Evolutionary conservation across 1,284 basidiomycete genomes (phyloP), one percentile per base, ranked within the genome.

Genomic region (Moesziomyces sp.): DNA sequence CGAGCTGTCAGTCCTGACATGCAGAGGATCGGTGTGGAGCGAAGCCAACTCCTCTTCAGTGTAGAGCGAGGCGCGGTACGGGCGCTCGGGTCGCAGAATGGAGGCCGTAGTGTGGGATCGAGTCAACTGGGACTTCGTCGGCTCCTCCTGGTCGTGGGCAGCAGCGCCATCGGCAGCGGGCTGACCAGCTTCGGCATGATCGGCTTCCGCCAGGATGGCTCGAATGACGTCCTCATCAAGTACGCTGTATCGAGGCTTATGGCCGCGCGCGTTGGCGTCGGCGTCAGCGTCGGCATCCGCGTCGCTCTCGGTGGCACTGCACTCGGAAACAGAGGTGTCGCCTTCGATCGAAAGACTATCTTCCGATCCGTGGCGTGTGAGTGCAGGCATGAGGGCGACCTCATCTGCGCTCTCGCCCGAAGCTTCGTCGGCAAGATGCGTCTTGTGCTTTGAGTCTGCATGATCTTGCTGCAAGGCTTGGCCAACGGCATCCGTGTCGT

Each of bases 21-120:
- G 70, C 18, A 64, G 24, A 0, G 11, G 45, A 19, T n/a, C 14
- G 8, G 44, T 9, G n/a, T 59, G 43, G 26, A 76, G 42, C 14
- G 62, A 60, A n/a, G 49, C 54, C 14, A 71, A 48, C 54, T 78
- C 77, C 45, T 78, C 77, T n/a, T 65, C 54, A 4, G 71, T 72
- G 49, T 79, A 79, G 33, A 72, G 52, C 6, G 77, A 79, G 5
- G 72, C 68, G 40, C 77, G 67, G 53, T 79, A 79, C 2, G 68
- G 77, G 13, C 55, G 58, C 40, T 49, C 43, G 6, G 66, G 71
- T 19, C 66, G 52, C 33, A 58, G 40, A 30, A 58, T 66, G 21
- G 60, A 69, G 1, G 58, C 62, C 8, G 54, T 65, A 5, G 66
- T 65, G 40, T 63, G 55, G 38, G 60, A 73, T 40, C 64, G 63